phyloP scores from a whole-genome alignment of 768 basidiomycete species.

The Mycena leptocephala region DNA sequence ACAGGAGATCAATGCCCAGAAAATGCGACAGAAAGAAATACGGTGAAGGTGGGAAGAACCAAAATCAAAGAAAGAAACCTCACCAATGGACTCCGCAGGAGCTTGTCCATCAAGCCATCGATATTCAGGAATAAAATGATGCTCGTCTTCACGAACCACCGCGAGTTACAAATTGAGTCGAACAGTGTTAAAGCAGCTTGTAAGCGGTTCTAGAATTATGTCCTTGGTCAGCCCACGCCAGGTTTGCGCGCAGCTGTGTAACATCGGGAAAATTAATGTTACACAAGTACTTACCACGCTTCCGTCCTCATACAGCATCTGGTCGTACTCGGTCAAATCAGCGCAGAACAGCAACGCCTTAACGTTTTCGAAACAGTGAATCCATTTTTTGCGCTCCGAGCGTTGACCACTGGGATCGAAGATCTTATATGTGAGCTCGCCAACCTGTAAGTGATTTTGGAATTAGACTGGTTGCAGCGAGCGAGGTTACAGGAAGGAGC shows the following conservation, averaged over 20 bases:
- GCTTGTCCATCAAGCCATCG: slow-evolving; percentile 95
- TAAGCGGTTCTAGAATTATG: slow-evolving; percentile 87
- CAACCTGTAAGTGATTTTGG: slow-evolving; percentile 61
- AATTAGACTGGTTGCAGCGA: background rate
- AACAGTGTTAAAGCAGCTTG: slow-evolving; percentile 97
- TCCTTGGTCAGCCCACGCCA: background rate
- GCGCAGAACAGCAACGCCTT: slow-evolving; percentile 96
- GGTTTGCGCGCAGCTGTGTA: background rate
- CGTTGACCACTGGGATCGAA: slow-evolving; percentile 95
- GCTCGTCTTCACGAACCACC: slow-evolving; percentile 97
- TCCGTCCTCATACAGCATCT: slow-evolving; percentile 98
- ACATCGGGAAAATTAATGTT: background rate
- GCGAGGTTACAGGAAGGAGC: no score
- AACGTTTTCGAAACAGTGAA: slow-evolving; percentile 96
- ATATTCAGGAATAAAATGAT: slow-evolving; percentile 98
- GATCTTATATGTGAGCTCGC: slow-evolving; percentile 93
- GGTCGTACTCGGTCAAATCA: no score
- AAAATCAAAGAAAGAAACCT: background rate
- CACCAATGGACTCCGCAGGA: slow-evolving; percentile 64
- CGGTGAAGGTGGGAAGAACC: background rate
- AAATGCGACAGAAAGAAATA: background rate
- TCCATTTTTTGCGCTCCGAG: slow-evolving; percentile 95
- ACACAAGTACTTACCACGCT: slow-evolving; percentile 78
- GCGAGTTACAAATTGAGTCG: slow-evolving; percentile 97
- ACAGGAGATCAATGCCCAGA: slow-evolving; percentile 66